These are phyloP conservation scores for Phyllosticta capitalensis DNA, from an alignment of 2,329 filamentous ascomycete genomes.

Conservation along the genomic window DNA sequence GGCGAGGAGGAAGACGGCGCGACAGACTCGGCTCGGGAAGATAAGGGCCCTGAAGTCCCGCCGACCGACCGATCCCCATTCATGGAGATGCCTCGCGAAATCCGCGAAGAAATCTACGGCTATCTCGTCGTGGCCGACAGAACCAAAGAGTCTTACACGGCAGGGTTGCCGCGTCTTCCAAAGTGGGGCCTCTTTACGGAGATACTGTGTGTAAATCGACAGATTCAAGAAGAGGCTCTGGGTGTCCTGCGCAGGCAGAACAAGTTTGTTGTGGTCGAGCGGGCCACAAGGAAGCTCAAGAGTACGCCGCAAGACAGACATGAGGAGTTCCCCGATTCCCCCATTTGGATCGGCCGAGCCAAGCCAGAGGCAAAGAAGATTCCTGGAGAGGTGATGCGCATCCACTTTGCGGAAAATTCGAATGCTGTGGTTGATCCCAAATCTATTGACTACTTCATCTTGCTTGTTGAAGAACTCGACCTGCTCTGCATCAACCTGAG, in stretches of 20 bases:
- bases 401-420: not conserved
- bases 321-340: not conserved
- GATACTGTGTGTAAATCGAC: not conserved
- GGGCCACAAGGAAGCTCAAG: not conserved
- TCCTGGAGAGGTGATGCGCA: not conserved
- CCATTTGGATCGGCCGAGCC: not conserved
- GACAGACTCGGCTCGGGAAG: not conserved
- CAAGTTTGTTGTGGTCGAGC: not conserved
- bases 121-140: slow-evolving; percentile 1
- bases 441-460: not conserved
- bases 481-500: slow-evolving; percentile 1
- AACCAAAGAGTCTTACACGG: not conserved
- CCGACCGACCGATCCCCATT: not conserved
- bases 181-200: not conserved
- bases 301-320: not conserved
- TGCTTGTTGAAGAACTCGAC: not conserved
- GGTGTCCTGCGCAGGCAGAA: not conserved
- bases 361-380: not conserved
- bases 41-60: not conserved
- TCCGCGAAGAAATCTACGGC: not conserved
- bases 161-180: not conserved
- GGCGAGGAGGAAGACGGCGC: slow-evolving; percentile 4
- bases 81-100: not conserved
- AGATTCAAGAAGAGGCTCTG: not conserved
- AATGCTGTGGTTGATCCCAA: not conserved